Evolutionary conservation across 176 grass and related monocot species (phyloP).

Genomic region (Phoenix dactylifera): DNA sequence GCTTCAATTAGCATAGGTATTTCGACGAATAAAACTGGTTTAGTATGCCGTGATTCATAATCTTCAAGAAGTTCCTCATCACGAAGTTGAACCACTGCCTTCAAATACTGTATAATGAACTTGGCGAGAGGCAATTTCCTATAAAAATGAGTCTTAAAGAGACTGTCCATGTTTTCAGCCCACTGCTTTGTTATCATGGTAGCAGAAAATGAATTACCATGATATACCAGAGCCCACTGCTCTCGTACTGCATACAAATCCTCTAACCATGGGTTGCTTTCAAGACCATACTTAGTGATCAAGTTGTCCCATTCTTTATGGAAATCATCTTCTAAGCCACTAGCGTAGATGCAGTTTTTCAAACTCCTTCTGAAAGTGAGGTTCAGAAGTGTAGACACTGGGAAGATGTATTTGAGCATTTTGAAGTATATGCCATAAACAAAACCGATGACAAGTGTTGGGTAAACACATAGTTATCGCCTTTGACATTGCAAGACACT

Average conservation of each 20-base stretch:
- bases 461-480: conserved; percentile 19
- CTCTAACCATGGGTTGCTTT: conserved; percentile 24
- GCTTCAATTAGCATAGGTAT: conserved; percentile 39
- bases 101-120: conserved; percentile 39
- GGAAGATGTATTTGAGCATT: conserved; percentile 21
- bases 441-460: conserved; percentile 18
- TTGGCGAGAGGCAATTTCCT: conserved; percentile 32
- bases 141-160: conserved; percentile 32
- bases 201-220: conserved; percentile 21
- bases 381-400: neutral
- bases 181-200: conserved; percentile 29
- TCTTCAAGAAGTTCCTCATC: conserved; percentile 34
- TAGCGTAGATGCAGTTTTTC: conserved; percentile 27
- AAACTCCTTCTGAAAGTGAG: conserved; percentile 25
- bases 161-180: conserved; percentile 29
- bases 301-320: conserved; percentile 30
- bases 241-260: conserved; percentile 24
- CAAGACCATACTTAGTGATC: conserved; percentile 25
- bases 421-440: conserved; percentile 33
- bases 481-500: conserved; percentile 27
- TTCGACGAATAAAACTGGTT: conserved; percentile 27
- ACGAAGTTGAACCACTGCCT: conserved; percentile 28
- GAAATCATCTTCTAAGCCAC: conserved; percentile 31
- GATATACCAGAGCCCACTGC: conserved; percentile 23
- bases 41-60: conserved; percentile 24